A percentile compares a stretch with the other conserved stretches of the same genome.
These are phyloP conservation scores for Puya raimondii DNA, from an alignment of 176 grass and related monocot species.

Conservation along the genomic window DNA sequence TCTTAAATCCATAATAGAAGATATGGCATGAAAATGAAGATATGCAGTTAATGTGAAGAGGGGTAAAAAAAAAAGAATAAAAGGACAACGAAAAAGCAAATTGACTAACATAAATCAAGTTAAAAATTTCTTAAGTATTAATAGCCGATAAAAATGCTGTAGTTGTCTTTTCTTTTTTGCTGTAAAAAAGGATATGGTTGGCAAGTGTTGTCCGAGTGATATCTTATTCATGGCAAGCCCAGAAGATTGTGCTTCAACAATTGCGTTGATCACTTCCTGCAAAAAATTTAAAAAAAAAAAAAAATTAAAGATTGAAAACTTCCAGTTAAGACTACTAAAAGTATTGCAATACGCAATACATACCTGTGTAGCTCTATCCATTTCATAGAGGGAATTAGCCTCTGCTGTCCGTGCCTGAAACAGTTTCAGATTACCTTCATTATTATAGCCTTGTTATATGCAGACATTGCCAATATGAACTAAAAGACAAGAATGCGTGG, in stretches of 20 bases:
- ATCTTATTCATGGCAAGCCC: conserved; percentile 61
- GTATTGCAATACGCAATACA: neutral
- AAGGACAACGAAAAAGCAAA: too few species aligned
- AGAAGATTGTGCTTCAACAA: conserved; percentile 76
- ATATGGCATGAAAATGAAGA: too few species aligned
- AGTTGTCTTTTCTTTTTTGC: too few species aligned
- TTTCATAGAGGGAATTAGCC: conserved; percentile 78
- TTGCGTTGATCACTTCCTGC: conserved; percentile 77
- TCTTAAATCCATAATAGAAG: too few species aligned
- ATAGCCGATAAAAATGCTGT: too few species aligned
- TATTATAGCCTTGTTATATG: too few species aligned
- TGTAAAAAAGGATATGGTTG: conserved; percentile 71
- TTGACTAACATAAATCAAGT: too few species aligned
- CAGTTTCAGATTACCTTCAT: conserved; percentile 14
- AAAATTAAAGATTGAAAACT: neutral
- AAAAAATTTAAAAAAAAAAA: too few species aligned
- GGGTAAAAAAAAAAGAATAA: too few species aligned
- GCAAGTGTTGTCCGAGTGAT: conserved; percentile 53
- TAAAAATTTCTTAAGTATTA: too few species aligned
- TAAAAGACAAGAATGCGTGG: neutral
- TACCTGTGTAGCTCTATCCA: conserved; percentile 93
- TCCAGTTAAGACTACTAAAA: neutral
- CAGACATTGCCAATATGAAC: conserved; percentile 5
- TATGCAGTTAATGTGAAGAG: too few species aligned
- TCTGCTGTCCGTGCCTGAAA: conserved; percentile 54